Evolutionary conservation across 768 basidiomycete genomes (phyloP).

Genomic region (Mycena vulgaris): DNA sequence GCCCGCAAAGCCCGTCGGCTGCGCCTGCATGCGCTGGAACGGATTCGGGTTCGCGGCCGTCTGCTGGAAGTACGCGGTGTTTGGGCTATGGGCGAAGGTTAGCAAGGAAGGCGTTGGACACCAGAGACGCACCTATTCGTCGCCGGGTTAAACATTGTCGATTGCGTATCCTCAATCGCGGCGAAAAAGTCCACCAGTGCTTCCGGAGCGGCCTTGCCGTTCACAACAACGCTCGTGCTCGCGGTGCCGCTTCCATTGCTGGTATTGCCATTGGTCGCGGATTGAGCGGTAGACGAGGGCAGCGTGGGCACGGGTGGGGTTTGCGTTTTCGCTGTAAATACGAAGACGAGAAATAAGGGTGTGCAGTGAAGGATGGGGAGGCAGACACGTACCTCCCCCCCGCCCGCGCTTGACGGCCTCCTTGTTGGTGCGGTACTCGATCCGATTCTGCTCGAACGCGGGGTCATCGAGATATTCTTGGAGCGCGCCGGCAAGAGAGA

Average conservation of each 20-base stretch:
- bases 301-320: conserved; percentile 39
- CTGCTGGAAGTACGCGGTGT: conserved; percentile 67
- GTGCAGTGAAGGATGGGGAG: background rate
- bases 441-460: conserved; percentile 95
- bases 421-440: conserved; percentile 92
- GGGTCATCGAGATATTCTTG: conserved; percentile 98
- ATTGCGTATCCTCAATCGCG: conserved; percentile 87
- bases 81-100: conserved; percentile 55
- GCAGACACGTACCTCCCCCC: conserved; percentile 46
- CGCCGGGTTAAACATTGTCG: conserved; percentile 78
- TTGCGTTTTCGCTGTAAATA: conserved; percentile 16
- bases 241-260: background rate
- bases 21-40: conserved; percentile 76
- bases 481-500: conserved; percentile 92
- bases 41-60: conserved; percentile 78
- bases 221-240: conserved; percentile 30
- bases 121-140: conserved; percentile 63
- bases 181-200: conserved; percentile 88
- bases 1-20: no score
- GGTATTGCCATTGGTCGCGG: conserved; percentile 20
- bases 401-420: conserved; percentile 66
- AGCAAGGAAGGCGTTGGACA: background rate
- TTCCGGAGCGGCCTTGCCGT: conserved; percentile 50
- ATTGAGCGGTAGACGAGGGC: conserved; percentile 28
- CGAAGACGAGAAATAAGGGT: no score